These are phyloP conservation scores for Penicillium vulpinum DNA, from an alignment of 2,329 filamentous ascomycete species.

Conservation along the genomic window DNA sequence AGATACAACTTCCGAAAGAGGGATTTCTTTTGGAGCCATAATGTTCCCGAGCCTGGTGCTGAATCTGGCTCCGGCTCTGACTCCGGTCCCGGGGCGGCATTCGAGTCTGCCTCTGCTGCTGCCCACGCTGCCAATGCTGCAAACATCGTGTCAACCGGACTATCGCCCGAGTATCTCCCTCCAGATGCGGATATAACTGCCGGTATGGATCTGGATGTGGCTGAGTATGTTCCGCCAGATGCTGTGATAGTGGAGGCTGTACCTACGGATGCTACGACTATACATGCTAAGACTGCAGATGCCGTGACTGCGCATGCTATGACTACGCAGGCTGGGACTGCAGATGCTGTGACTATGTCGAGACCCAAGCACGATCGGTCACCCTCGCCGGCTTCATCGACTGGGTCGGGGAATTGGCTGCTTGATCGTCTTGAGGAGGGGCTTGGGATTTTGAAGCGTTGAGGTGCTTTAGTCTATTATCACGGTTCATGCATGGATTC, in stretches of 20 bases:
- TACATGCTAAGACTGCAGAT: too few relatives aligned
- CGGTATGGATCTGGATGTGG: not conserved
- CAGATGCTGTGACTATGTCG: not conserved
- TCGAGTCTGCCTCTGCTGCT: not conserved
- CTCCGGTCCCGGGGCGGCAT: not conserved
- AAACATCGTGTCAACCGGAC: not conserved
- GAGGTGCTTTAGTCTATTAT: not conserved
- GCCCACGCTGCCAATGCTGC: not conserved
- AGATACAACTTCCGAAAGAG: not conserved
- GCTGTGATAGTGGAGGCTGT: too few relatives aligned
- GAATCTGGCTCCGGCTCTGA: not conserved
- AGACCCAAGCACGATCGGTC: not conserved
- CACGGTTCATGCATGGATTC: not conserved
- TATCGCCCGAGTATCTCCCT: not conserved
- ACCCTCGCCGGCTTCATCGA: conserved; percentile 11
- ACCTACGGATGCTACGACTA: too few relatives aligned
- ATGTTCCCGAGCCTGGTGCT: not conserved
- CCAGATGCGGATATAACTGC: not conserved
- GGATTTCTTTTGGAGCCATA: too few relatives aligned
- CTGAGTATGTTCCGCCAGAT: not conserved
- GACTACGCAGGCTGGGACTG: too few relatives aligned
- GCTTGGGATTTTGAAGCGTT: conserved; percentile 17
- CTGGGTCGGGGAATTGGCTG: conserved; percentile 16
- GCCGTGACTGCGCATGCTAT: too few relatives aligned
- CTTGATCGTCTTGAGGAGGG: conserved; percentile 24